phyloP scores from a whole-genome alignment of 1,284 basidiomycete genomes.

The Paramarasmius palmivorus region DNA sequence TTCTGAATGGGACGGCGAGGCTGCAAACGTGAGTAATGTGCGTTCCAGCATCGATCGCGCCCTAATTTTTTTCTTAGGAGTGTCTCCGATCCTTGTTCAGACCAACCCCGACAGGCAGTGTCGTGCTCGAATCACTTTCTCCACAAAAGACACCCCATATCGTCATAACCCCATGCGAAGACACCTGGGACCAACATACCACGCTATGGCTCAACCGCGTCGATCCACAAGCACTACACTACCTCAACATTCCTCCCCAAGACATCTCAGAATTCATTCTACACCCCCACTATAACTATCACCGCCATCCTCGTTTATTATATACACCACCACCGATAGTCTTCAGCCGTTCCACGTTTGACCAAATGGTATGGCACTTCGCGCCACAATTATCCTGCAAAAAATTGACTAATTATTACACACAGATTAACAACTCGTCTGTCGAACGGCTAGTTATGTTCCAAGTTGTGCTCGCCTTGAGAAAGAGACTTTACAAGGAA shows the following conservation, averaged over 20 bases:
- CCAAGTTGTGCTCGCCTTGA: slow-evolving; percentile 6
- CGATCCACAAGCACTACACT: slow-evolving; percentile 1
- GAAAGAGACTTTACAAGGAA: slow-evolving; percentile 9
- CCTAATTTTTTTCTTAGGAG: not conserved
- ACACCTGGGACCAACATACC: slow-evolving; percentile 8
- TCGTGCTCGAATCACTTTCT: slow-evolving; percentile 13
- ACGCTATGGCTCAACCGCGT: slow-evolving; percentile 10
- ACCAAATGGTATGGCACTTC: slow-evolving; percentile 6
- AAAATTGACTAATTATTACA: not conserved
- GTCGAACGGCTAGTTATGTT: slow-evolving; percentile 8
- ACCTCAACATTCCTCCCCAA: slow-evolving; percentile 3
- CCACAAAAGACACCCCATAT: slow-evolving; percentile 11
- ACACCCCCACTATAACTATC: not conserved
- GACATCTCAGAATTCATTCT: slow-evolving; percentile 4
- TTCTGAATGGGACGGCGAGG: slow-evolving; percentile 6
- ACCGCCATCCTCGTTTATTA: not conserved
- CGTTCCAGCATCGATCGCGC: not conserved
- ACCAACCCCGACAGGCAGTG: not conserved
- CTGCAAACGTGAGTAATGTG: slow-evolving; percentile 8
- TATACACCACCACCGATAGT: not conserved
- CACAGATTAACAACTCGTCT: slow-evolving; percentile 13
- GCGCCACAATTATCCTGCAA: not conserved
- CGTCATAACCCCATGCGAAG: slow-evolving; percentile 11
- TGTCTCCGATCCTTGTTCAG: slow-evolving; percentile 4
- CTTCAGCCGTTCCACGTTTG: slow-evolving; percentile 12